Evolutionary conservation across 495 filamentous ascomycete genomes (phyloP).

Genomic region (Penicillium cosmopolitanum): DNA sequence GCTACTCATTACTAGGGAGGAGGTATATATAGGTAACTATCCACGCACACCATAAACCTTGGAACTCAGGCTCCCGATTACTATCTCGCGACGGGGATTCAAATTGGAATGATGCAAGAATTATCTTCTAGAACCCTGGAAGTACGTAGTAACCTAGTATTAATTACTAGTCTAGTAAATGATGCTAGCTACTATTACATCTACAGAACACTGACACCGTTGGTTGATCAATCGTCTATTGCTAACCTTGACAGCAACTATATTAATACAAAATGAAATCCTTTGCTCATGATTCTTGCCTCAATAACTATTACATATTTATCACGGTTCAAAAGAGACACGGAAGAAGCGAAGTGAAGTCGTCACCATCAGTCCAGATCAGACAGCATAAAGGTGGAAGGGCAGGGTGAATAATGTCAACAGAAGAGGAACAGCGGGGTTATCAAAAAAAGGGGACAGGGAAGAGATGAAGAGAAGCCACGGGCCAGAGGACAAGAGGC

Average conservation of each 20-base stretch:
- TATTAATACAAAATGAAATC: conserved; percentile 15
- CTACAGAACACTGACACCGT: not conserved
- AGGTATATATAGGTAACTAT: no score
- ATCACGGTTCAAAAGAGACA: conserved; percentile 29
- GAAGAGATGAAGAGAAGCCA: conserved; percentile 7
- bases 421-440: conserved; percentile 10
- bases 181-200: no score
- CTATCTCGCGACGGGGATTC: no score
- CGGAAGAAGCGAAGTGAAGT: conserved; percentile 19
- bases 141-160: no score
- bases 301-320: conserved; percentile 40
- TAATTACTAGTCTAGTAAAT: no score
- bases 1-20: no score
- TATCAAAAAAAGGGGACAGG: not conserved
- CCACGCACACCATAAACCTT: no score
- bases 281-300: conserved; percentile 37
- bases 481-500: conserved; percentile 6
- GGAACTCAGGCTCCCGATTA: no score
- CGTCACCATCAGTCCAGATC: conserved; percentile 15
- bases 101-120: no score
- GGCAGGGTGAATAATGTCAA: conserved; percentile 17
- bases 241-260: not conserved
- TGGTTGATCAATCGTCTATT: not conserved
- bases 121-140: no score
- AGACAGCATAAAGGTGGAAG: not conserved